Evolutionary conservation across 208 protist genomes (phyloP), one percentile per base, ranked within the genome.

Genomic region (Trichomonas vaginalis): DNA sequence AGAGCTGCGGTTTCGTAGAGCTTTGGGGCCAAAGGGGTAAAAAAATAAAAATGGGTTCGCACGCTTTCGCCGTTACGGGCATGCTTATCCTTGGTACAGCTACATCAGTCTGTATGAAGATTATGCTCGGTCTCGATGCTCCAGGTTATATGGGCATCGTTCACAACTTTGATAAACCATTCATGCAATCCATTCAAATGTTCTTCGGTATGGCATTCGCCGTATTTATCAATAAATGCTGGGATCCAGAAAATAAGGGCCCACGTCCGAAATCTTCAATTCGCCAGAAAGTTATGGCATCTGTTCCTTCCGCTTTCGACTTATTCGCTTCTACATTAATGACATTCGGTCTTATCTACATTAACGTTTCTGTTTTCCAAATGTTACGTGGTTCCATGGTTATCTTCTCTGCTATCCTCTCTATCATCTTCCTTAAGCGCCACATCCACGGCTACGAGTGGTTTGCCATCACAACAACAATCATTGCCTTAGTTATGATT

Each of bases 241-340:
- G 86, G 86, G 86, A 92, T 51, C 86, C 86, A 92, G 86, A 92
- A 92, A 92, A 92, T n/a, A 92, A 92, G 46, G 86, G 86, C 15
- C 40, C 12, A 92, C 40, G 45, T 32, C 86, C 86, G 39, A 35
- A 23, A 35, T 48, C n/a, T 39, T 12, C 17, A 9, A 51, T 42
- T 17, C 17, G 45, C 14, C 86, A 92, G 56, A 92, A 45, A 51
- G 45, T 92, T 51, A 92, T 92, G 45, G 45, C 45, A 39, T 23
- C 86, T 6, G 56, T 92, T 39, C 86, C 86, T 39, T 48, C 86
- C 9, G 40, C 86, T 23, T 92, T 92, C n/a, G 86, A 92, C 51
- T 45, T 92, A n/a, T 92, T 92, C 37, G 86, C 86, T 51, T 92
- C 86, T 14, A 92, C 86, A 48, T 39, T 92, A 21, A 92, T 92